A percentile compares a stretch with the other conserved stretches of the same genome.
Conservation (phyloP, 768 basidiomycete genomes). For the Leucosporidium scottii region DNA sequence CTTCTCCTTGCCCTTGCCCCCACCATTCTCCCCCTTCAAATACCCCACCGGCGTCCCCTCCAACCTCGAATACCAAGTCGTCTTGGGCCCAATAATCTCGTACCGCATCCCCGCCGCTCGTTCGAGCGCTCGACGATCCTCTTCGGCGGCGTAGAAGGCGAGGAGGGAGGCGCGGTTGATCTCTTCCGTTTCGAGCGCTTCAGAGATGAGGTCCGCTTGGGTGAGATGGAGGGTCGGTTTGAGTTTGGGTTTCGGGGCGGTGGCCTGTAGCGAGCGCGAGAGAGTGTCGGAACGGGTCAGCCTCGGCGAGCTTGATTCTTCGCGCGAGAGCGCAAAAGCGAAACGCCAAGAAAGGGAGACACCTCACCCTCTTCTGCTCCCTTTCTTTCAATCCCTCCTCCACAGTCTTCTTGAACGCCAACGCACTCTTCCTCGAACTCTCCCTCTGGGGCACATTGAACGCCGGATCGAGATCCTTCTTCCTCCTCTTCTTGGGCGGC, state of each 20-base stretch:
- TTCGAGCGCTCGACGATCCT: constrained; percentile 62
- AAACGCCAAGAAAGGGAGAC: not conserved
- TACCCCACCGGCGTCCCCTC: constrained; percentile 13
- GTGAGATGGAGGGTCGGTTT: constrained; percentile 43
- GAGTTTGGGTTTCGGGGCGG: constrained; percentile 10
- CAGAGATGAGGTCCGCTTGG: constrained; percentile 75
- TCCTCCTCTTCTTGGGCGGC: constrained; percentile 16
- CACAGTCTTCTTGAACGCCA: constrained; percentile 32
- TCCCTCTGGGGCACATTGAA: constrained; percentile 5
- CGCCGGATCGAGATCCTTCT: not conserved
- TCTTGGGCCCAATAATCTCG: constrained; percentile 52
- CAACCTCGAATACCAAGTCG: constrained; percentile 42
- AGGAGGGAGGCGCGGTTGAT: constrained; percentile 70
- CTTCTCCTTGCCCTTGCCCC: constrained; percentile 15
- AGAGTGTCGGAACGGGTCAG: not conserved
- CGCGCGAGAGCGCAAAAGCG: not conserved
- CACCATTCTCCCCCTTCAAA: constrained; percentile 9
- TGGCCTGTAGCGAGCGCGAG: constrained; percentile 30
- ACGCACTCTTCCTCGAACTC: constrained; percentile 21
- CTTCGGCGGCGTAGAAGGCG: constrained; percentile 70
- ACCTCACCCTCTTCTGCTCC: constrained; percentile 11
- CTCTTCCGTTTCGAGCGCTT: constrained; percentile 79
- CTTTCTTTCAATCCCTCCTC: constrained; percentile 41
- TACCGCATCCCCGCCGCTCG: constrained; percentile 52
- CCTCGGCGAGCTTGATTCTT: not conserved